Evolutionary conservation across 2,329 filamentous ascomycete species (phyloP).

Genomic region (Aureobasidium zeae): DNA sequence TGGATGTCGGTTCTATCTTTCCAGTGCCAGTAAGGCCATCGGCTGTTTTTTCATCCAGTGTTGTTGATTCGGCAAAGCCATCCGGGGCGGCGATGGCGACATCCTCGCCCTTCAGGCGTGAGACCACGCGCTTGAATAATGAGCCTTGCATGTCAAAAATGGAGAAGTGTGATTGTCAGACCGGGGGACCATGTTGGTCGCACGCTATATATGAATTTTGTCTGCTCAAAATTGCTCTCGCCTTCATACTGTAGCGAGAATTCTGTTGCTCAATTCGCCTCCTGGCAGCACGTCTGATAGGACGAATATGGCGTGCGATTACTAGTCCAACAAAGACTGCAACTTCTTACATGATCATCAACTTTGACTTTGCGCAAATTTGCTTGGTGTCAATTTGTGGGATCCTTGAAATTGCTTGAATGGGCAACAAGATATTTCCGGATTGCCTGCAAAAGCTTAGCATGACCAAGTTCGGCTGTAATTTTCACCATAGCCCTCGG

Average conservation of each 20-base stretch:
- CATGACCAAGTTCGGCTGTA: not conserved
- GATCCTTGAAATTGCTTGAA: not conserved
- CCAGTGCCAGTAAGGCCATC: constrained; percentile 8
- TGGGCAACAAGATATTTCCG: not conserved
- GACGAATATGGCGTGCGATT: constrained; percentile 10
- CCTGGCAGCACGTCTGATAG: constrained; percentile 7
- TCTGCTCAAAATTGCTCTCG: not conserved
- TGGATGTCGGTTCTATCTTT: constrained; percentile 11
- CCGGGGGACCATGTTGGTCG: too few species aligned
- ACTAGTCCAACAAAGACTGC: not conserved
- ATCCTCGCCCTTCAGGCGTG: constrained; percentile 4
- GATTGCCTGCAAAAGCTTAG: not conserved
- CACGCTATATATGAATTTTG: not conserved
- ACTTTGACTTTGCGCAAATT: constrained; percentile 1
- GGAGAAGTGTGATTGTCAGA: not conserved
- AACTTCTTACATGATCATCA: constrained; percentile 2
- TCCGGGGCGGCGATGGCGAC: not conserved
- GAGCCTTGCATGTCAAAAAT: not conserved
- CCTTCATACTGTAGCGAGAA: not conserved
- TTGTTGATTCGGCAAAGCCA: constrained; percentile 9
- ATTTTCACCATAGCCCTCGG: not conserved
- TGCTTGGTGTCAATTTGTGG: not conserved
- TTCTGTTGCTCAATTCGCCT: not conserved
- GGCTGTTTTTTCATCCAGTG: constrained; percentile 7
- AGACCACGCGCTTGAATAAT: constrained; percentile 1